Evolutionary conservation across 345 rosid species (phyloP), one percentile per base, ranked within the genome.

Genomic region (Salix caprea): DNA sequence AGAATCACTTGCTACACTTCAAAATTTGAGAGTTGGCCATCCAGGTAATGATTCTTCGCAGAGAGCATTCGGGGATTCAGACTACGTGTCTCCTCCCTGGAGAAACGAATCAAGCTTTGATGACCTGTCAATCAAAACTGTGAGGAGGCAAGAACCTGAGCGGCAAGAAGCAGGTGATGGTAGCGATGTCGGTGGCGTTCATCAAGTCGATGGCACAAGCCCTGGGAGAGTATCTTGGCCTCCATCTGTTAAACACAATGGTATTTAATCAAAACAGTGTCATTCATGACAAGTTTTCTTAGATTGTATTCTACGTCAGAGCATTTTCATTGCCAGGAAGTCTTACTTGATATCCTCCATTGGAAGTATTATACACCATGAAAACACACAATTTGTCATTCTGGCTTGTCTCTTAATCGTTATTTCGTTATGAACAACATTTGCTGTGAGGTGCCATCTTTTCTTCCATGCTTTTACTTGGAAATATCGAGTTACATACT

Each of bases 1-100:
- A 88, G 99, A 96, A 84, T 96, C 99, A 52, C 92, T 96, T 28
- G 87, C 97, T 37, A 87, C 97, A 6, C 98, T 96, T 23, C 97
- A 92, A 83, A 85, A 90, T 60, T 82, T 96, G 80, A 84, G 99
- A 80, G 97, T 88, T 54, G 97, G 97, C 64, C 80, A 86, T 81
- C 85, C 88, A 67, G 89, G 80, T 11, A 80, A 78, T 36, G 88
- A 85, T 71, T 74, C 77, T 64, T 75, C 86, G 0, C 88, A 87
- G 40, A 74, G 85, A 83, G 64, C 70, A 46, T 68, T 72, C 15
- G 85, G 85, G 14, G 91, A 87, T 39, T 84, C 90, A 1, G 88
- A 89, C 64, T 91, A 86, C 34, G 80, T 84, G 74, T 91, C 99
- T 65, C 96, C 97, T 2, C 85, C 93, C 61, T 90, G 93, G 93